Base-by-base conservation (phyloP, 2,329 filamentous ascomycete genomes). In the Paecilomyces fulvus region DNA sequence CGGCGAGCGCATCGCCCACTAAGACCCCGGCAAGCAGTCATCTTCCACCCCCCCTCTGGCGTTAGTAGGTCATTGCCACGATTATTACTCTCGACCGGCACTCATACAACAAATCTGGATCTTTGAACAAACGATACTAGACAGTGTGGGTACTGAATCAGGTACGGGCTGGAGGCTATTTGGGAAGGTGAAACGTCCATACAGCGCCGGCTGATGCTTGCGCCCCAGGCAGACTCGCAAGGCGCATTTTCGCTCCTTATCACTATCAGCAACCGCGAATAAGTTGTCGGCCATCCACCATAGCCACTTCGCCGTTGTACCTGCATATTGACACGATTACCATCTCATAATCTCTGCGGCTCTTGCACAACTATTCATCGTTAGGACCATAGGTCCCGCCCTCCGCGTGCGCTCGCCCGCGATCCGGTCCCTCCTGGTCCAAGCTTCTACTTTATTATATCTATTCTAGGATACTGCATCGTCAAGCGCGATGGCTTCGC, bases 401-500 rank as follows among this genome's bases (percentile, higher is more conserved):
- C 30, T 53, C 52, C 30, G 23, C 52, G 52, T 33, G 20, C 33
- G 30, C 10, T 43, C 33, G 30, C 52, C 30, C 20, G 33, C 17
- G 20, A 21, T 46, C 52, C 20, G 23, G 12, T 30, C 23, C 30
- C 52, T 49, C 52, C 52, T 28, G 52, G 52, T 12, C 52, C 52
- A 54, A 54, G 52, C 52, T 55, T 12, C 49, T 55, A 51, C 49
- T 23, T 51, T 50, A 30, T 50, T 31, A 5, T 25, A 33, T 55
- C 28, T 55, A 49, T 55, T 55, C 33, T 55, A 25, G 48, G 48
- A 55, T 31, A 31, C 48, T 51, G 17, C 20, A 46, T 51, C 53
- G 12, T 30, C 14, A 20, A 9, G 50, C 53, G 60, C 57, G 30
- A 72, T 72, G 70, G 63, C 64, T 56, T 69, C 69, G 37, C 68